Evolutionary conservation across 2,329 filamentous ascomycete genomes (phyloP).

Genomic region (Cladorrhinum sp.): DNA sequence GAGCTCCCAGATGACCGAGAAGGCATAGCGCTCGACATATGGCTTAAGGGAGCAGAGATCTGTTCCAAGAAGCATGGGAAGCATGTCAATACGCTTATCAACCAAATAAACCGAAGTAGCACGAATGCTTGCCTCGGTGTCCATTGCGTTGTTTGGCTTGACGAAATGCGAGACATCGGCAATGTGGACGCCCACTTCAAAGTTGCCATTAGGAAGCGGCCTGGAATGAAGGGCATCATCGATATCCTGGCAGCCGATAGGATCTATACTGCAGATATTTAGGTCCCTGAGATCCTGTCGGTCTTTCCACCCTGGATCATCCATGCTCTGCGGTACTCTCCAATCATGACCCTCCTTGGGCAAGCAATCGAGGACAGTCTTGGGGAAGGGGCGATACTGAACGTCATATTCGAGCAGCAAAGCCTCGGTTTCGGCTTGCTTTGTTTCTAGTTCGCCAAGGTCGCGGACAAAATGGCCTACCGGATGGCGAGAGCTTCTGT

Average conservation of each 20-base stretch:
- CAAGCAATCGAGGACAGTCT: conserved; percentile 89
- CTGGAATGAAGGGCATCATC: conserved; percentile 93
- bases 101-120: conserved; percentile 97
- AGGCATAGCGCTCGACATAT: conserved; percentile 91
- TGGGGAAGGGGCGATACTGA: conserved; percentile 95
- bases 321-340: conserved; percentile 77
- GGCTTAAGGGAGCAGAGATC: conserved; percentile 96
- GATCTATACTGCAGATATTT: conserved; percentile 95
- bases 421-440: conserved; percentile 96
- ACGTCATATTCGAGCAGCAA: conserved; percentile 93
- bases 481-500: conserved; percentile 87
- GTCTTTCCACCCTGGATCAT: conserved; percentile 83
- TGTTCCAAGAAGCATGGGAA: conserved; percentile 92
- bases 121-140: conserved; percentile 86
- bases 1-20: conserved; percentile 86
- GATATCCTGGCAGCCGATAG: conserved; percentile 93
- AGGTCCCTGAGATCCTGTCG: conserved; percentile 80
- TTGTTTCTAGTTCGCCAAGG: conserved; percentile 89
- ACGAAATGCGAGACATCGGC: conserved; percentile 99
- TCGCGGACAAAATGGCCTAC: conserved; percentile 92
- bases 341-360: conserved; percentile 90
- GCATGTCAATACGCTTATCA: conserved; percentile 99
- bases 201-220: conserved; percentile 84
- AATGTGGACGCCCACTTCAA: conserved; percentile 95
- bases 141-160: conserved; percentile 95